A percentile compares a stretch with the other conserved stretches of the same genome.
phyloP scores from a whole-genome alignment of 2,329 filamentous ascomycete species.

The Pseudovirgaria hyperparasitica region DNA sequence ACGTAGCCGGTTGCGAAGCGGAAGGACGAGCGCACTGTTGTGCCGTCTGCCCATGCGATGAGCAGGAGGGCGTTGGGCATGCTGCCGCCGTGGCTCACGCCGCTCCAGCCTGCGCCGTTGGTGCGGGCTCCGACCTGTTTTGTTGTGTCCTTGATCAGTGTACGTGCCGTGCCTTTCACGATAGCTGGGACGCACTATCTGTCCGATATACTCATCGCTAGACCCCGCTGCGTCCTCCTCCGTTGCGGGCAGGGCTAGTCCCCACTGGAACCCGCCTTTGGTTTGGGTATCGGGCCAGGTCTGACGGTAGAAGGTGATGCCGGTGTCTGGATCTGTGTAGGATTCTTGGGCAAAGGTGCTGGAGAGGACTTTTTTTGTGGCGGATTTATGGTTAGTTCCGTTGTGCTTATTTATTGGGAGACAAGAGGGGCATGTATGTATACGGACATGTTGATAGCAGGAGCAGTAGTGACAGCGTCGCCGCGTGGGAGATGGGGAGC shows the following conservation, averaged over 20 bases:
- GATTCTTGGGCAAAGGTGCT: constrained; percentile 7
- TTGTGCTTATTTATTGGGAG: no score
- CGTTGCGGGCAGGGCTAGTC: constrained; percentile 17
- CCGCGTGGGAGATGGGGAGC: neutral
- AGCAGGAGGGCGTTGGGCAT: constrained; percentile 23
- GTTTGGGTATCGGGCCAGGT: constrained; percentile 14
- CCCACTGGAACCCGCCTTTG: constrained; percentile 21
- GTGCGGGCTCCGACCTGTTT: constrained; percentile 17
- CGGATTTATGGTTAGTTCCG: no score
- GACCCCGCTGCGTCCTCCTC: constrained; percentile 9
- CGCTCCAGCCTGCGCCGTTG: constrained; percentile 21
- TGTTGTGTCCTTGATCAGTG: no score
- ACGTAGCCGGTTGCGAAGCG: constrained; percentile 39
- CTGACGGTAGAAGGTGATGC: constrained; percentile 20
- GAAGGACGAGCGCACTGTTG: constrained; percentile 19
- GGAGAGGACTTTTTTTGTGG: neutral
- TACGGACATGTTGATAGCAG: no score
- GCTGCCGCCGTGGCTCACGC: constrained; percentile 22
- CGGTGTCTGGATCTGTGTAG: constrained; percentile 16
- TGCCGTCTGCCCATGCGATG: constrained; percentile 16
- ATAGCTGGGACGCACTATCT: constrained; percentile 14
- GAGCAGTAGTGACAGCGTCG: no score
- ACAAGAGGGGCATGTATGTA: no score
- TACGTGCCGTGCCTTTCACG: no score
- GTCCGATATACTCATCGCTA: constrained; percentile 25